A percentile compares a stretch with the other conserved stretches of the same genome.
These are phyloP conservation scores for Osmanthus fragrans DNA, from an alignment of 257 asterid species.

Conservation along the genomic window DNA sequence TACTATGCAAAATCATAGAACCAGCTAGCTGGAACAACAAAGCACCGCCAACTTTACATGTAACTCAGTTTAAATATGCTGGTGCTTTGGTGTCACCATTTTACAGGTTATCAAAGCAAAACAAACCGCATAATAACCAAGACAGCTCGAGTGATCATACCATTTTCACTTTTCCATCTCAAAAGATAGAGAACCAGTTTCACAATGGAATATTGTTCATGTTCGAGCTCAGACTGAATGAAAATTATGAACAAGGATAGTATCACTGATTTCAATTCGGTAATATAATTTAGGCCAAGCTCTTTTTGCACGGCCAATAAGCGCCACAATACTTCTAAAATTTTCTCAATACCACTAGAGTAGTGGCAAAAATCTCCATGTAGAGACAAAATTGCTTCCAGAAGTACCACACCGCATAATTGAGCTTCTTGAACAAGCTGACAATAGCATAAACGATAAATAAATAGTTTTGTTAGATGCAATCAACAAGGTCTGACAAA, in stretches of 20 bases:
- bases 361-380: slow-evolving; percentile 49
- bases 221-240: slow-evolving; percentile 81
- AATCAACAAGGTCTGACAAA: slow-evolving; percentile 21
- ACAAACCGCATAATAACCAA: slow-evolving; percentile 2
- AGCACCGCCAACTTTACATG: not conserved
- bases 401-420: slow-evolving; percentile 65
- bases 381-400: slow-evolving; percentile 59
- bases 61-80: not conserved
- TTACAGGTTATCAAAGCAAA: slow-evolving; percentile 16
- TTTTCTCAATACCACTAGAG: slow-evolving; percentile 64
- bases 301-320: slow-evolving; percentile 77
- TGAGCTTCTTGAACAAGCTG: slow-evolving; percentile 75
- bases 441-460: slow-evolving; percentile 26
- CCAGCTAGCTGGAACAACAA: slow-evolving; percentile 9
- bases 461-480: slow-evolving; percentile 4
- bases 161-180: slow-evolving; percentile 79
- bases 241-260: slow-evolving; percentile 63
- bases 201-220: slow-evolving; percentile 70
- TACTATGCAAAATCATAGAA: slow-evolving; percentile 11
- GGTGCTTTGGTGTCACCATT: slow-evolving; percentile 3
- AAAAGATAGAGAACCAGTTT: slow-evolving; percentile 60
- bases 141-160: slow-evolving; percentile 41
- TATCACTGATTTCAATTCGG: slow-evolving; percentile 53
- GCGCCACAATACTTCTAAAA: slow-evolving; percentile 59
- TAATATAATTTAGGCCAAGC: slow-evolving; percentile 63